Conservation (phyloP, 2,329 filamentous ascomycete species). For the Trichoderma guizhouense region DNA sequence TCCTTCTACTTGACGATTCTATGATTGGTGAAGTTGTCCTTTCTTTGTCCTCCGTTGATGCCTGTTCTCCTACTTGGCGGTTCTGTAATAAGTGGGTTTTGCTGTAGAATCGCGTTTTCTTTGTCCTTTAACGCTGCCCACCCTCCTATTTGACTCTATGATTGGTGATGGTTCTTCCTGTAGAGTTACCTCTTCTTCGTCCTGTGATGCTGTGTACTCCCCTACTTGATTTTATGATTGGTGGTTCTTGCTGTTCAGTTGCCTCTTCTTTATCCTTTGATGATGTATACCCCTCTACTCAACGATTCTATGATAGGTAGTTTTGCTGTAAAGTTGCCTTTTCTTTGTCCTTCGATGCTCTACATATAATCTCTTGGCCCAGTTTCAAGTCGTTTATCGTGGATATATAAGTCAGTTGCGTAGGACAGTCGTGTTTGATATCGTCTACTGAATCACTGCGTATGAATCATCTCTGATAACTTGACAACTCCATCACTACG, state of each 20-base stretch:
- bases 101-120: background rate
- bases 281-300: too few species aligned
- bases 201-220: background rate
- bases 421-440: background rate
- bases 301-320: too few species aligned
- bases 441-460: background rate
- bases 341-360: background rate
- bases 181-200: background rate
- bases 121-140: too few species aligned
- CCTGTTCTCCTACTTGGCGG: background rate
- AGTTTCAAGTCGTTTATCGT: background rate
- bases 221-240: background rate
- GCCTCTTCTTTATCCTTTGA: background rate
- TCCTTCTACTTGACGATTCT: background rate
- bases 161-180: background rate
- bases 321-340: too few species aligned
- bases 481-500: background rate
- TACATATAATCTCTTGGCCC: background rate
- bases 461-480: background rate
- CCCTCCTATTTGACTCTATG: background rate
- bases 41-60: background rate
- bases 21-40: background rate
- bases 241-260: background rate
- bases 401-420: background rate
- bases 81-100: background rate